Conservation (phyloP, 176 grass and related monocot genomes). For the Oryza meyeriana region DNA sequence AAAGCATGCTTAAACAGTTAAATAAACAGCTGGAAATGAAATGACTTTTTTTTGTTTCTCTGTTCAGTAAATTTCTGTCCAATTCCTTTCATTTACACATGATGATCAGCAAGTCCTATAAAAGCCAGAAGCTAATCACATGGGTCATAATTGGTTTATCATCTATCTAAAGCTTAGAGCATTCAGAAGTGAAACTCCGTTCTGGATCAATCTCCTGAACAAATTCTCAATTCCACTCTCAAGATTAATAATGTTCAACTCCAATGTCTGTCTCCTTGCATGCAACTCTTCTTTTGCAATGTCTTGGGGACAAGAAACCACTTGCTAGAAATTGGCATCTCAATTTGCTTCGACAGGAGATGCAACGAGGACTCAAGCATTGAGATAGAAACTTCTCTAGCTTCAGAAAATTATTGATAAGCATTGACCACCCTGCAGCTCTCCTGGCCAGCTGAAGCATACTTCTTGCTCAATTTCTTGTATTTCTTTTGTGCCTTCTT, state of each 20-base stretch:
- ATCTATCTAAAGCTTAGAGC: slow-evolving; percentile 31
- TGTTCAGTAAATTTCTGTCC: not conserved
- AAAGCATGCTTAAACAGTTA: slow-evolving; percentile 15
- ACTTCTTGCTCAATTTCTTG: slow-evolving; percentile 7
- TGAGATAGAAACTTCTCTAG: not conserved
- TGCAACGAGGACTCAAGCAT: not conserved
- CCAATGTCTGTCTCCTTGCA: not conserved
- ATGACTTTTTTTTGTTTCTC: slow-evolving; percentile 32
- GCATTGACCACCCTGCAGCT: not conserved
- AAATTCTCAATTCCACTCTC: slow-evolving; percentile 19
- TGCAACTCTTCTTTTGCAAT: not conserved
- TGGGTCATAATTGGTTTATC: not conserved
- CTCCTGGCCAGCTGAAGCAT: not conserved
- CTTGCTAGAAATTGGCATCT: not conserved
- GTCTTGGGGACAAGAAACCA: slow-evolving; percentile 30
- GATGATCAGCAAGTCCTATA: not conserved
- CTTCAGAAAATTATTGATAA: slow-evolving; percentile 18
- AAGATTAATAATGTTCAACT: slow-evolving; percentile 29
- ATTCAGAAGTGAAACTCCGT: slow-evolving; percentile 37
- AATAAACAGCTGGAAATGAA: slow-evolving; percentile 29
- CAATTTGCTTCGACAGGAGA: not conserved
- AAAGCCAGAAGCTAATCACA: slow-evolving; percentile 3
- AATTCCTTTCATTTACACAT: slow-evolving; percentile 9
- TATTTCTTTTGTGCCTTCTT: slow-evolving; percentile 24
- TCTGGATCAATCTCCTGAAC: slow-evolving; percentile 36